Conservation (phyloP, 768 basidiomycete species). For the Pluteus cervinus region DNA sequence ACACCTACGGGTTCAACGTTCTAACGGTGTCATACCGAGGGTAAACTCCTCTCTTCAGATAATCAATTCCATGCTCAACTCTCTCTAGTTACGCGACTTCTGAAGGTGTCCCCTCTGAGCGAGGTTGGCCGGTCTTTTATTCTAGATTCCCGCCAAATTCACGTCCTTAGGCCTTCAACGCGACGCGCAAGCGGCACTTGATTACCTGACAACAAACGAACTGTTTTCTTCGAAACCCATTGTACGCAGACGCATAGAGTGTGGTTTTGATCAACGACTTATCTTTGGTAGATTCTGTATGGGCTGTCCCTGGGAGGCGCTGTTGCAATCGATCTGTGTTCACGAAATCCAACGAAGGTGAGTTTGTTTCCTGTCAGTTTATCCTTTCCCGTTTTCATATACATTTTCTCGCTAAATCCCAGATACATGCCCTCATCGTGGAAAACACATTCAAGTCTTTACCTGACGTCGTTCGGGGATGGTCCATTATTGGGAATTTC, state of each 20-base stretch:
- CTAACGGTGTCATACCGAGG: slow-evolving; percentile 17
- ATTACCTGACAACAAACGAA: slow-evolving; percentile 8
- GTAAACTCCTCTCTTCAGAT: neutral
- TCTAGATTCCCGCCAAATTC: too few species aligned
- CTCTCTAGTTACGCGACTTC: slow-evolving; percentile 12
- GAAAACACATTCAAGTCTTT: slow-evolving; percentile 74
- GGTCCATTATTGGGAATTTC: slow-evolving; percentile 32
- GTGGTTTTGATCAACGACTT: too few species aligned
- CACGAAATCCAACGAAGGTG: slow-evolving; percentile 47
- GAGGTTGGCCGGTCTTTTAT: neutral
- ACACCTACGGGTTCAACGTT: slow-evolving; percentile 14
- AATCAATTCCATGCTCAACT: neutral
- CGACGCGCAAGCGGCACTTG: slow-evolving; percentile 16
- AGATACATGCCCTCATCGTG: slow-evolving; percentile 57
- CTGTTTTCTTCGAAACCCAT: slow-evolving; percentile 8
- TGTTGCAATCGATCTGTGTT: slow-evolving; percentile 66
- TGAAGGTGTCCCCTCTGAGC: slow-evolving; percentile 13
- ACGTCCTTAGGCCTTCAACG: slow-evolving; percentile 9
- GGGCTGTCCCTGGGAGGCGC: slow-evolving; percentile 70
- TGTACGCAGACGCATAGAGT: too few species aligned
- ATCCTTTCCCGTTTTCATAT: too few species aligned
- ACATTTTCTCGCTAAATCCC: neutral
- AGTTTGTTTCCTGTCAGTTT: too few species aligned
- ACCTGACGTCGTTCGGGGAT: slow-evolving; percentile 22
- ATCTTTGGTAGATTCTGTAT: slow-evolving; percentile 38